Evolutionary conservation across 2,329 filamentous ascomycete genomes (phyloP).

Genomic region (Pyrenophora seminiperda): DNA sequence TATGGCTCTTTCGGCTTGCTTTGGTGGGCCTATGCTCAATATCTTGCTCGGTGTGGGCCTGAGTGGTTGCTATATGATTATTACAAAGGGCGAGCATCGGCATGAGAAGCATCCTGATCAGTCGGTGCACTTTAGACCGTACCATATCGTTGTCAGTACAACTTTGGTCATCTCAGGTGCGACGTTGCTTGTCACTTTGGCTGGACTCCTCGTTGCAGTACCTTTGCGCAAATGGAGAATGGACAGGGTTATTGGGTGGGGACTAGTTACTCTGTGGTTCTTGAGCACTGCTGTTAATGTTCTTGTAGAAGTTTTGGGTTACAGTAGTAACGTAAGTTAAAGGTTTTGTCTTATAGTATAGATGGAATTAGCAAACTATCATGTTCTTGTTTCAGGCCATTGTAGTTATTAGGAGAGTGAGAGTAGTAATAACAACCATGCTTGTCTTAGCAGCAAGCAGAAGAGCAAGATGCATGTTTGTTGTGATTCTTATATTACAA

Average conservation of each 20-base stretch:
- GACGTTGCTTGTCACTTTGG: slow-evolving; percentile 80
- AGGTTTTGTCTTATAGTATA: not conserved
- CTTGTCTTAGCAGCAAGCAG: no score
- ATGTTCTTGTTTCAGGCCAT: no score
- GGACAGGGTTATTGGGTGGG: slow-evolving; percentile 67
- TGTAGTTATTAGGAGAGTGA: no score
- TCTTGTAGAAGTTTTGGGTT: slow-evolving; percentile 68
- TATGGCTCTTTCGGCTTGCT: slow-evolving; percentile 93
- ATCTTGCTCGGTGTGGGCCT: slow-evolving; percentile 95
- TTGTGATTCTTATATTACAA: no score
- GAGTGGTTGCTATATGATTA: slow-evolving; percentile 84
- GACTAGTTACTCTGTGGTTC: slow-evolving; percentile 78
- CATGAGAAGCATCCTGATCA: slow-evolving; percentile 70
- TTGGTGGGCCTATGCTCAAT: slow-evolving; percentile 98
- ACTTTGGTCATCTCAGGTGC: slow-evolving; percentile 84
- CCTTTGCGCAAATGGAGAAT: slow-evolving; percentile 57
- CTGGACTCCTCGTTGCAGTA: slow-evolving; percentile 78
- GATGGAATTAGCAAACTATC: no score
- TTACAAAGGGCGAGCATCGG: slow-evolving; percentile 68
- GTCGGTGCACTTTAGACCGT: slow-evolving; percentile 72
- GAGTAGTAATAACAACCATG: no score
- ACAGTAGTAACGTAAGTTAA: slow-evolving; percentile 38
- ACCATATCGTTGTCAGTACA: slow-evolving; percentile 81
- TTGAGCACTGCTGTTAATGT: slow-evolving; percentile 83
- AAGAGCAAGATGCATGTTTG: no score